A percentile compares a stretch with the other conserved stretches of the same genome.
Conservation (phyloP, 441 rosid species). For the Brassica balearica region DNA sequence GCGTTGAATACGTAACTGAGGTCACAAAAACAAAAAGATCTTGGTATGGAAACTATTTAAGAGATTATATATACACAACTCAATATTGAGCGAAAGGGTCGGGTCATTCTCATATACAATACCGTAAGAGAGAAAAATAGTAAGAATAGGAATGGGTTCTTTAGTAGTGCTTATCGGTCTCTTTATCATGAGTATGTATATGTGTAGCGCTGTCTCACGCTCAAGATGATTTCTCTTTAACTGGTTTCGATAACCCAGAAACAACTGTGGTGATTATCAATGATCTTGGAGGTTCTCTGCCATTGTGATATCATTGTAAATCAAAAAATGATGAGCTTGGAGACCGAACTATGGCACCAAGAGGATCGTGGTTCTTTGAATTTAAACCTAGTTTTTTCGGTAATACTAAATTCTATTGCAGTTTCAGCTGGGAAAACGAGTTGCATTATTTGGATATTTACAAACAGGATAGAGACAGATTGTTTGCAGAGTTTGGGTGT, state of each 20-base stretch:
- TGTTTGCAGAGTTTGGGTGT: conserved; percentile 13
- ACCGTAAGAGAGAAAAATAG: too few relatives aligned
- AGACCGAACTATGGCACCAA: neutral
- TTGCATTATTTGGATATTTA: conserved; percentile 7
- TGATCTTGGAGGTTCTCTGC: neutral
- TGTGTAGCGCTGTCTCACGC: neutral
- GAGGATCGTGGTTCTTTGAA: conserved; percentile 17
- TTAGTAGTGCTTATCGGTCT: too few relatives aligned
- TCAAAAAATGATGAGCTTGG: conserved; percentile 24
- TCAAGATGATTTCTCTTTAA: neutral
- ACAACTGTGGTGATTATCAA: conserved; percentile 24
- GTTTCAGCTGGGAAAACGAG: conserved; percentile 7
- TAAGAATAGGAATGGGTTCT: too few relatives aligned
- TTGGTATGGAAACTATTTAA: too few relatives aligned
- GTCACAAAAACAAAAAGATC: too few relatives aligned
- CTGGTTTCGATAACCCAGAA: conserved; percentile 5
- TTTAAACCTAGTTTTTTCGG: conserved; percentile 22
- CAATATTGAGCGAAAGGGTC: too few relatives aligned
- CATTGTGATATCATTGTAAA: neutral
- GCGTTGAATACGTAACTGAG: too few relatives aligned
- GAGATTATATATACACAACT: too few relatives aligned
- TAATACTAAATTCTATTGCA: conserved; percentile 1
- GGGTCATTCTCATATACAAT: too few relatives aligned
- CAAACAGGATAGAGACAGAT: conserved; percentile 13
- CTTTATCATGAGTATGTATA: neutral